These are phyloP conservation scores for Arctium minus DNA, from an alignment of 129 eudicot species.

Conservation along the genomic window DNA sequence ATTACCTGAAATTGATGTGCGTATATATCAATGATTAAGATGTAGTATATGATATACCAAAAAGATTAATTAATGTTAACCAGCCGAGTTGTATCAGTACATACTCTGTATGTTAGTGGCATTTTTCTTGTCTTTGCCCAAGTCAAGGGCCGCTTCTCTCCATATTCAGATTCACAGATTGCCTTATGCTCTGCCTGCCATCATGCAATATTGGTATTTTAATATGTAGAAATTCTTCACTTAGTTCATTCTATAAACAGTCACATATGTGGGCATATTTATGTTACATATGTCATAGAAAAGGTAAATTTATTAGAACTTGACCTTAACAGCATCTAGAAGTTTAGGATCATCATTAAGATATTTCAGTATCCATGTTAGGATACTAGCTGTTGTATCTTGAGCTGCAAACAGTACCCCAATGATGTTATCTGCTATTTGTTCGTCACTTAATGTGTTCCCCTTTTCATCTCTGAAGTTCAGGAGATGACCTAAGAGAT, in stretches of 20 bases:
- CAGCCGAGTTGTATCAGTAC: neutral
- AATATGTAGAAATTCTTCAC: slow-evolving; percentile 11
- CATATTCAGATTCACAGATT: slow-evolving; percentile 40
- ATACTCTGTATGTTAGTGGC: slow-evolving; percentile 68
- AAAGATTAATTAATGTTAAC: neutral
- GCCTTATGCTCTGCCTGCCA: slow-evolving; percentile 71
- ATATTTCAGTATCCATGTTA: slow-evolving; percentile 86
- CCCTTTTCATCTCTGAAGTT: slow-evolving; percentile 61
- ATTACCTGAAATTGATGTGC: slow-evolving; percentile 49
- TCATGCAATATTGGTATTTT: neutral
- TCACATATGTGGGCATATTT: neutral
- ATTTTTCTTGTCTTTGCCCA: slow-evolving; percentile 78
- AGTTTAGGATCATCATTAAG: slow-evolving; percentile 66
- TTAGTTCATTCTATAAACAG: neutral
- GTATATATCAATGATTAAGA: neutral
- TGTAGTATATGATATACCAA: neutral
- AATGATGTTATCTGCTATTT: slow-evolving; percentile 75
- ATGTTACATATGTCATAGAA: neutral
- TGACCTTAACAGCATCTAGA: slow-evolving; percentile 66
- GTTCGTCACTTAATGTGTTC: slow-evolving; percentile 48
- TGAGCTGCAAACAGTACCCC: slow-evolving; percentile 93
- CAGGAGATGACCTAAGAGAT: slow-evolving; percentile 61
- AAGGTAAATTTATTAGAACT: neutral
- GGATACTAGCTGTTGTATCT: slow-evolving; percentile 87
- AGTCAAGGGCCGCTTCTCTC: slow-evolving; percentile 52